phyloP scores from a whole-genome alignment of 139 green algal genomes.

The Asterochloris sp. region DNA sequence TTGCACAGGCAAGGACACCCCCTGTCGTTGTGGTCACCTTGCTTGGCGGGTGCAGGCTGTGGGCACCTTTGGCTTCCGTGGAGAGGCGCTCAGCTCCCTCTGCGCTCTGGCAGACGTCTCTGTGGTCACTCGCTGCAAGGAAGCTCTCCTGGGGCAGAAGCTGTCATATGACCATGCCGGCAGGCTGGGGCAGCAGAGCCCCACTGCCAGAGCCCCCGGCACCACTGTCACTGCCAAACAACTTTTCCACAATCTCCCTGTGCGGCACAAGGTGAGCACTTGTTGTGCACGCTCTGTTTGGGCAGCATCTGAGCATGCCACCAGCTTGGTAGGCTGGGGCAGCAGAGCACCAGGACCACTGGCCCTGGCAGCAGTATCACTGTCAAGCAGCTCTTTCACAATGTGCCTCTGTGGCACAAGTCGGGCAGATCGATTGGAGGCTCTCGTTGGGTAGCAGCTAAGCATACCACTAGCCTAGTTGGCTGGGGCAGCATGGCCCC shows the following conservation, averaged over 20 bases:
- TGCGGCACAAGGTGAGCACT: conserved; percentile 67
- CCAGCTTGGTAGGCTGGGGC: neutral
- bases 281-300: neutral
- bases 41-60: conserved; percentile 49
- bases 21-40: neutral
- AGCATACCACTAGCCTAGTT: too few species aligned
- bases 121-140: conserved; percentile 79
- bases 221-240: conserved; percentile 85
- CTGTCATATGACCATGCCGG: conserved; percentile 74
- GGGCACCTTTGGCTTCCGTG: conserved; percentile 91
- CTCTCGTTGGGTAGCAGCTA: too few species aligned
- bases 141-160: conserved; percentile 42
- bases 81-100: conserved; percentile 92
- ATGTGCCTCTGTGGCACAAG: too few species aligned
- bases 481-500: too few species aligned
- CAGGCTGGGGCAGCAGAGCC: conserved; percentile 18
- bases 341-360: neutral
- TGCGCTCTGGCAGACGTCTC: conserved; percentile 71
- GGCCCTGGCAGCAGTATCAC: neutral
- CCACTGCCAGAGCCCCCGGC: conserved; percentile 65
- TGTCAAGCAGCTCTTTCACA: too few species aligned
- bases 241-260: conserved; percentile 87
- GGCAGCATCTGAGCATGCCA: neutral
- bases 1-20: too few species aligned
- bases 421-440: too few species aligned